These are phyloP conservation scores for Sungouiozyma ichnusensis DNA, from an alignment of 805 yeast genomes.

Conservation along the genomic window DNA sequence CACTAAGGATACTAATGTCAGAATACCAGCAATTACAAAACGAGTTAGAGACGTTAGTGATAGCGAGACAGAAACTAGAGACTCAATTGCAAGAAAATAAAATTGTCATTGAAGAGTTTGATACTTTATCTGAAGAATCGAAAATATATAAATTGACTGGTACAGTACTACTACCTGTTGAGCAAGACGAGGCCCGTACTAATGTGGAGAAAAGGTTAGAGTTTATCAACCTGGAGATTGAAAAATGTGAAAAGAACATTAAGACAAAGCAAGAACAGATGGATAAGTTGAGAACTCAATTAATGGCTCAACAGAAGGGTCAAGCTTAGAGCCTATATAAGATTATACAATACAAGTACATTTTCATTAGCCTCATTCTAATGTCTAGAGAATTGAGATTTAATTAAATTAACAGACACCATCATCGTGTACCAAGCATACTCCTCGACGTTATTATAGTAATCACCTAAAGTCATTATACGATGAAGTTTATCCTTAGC, in stretches of 20 bases:
- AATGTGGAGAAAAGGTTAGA: slow-evolving; percentile 87
- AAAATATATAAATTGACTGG: slow-evolving; percentile 86
- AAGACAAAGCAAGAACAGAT: slow-evolving; percentile 42
- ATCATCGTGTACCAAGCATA: slow-evolving; percentile 65
- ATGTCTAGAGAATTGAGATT: slow-evolving; percentile 52
- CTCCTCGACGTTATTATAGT: slow-evolving; percentile 59
- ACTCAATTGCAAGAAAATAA: slow-evolving; percentile 91
- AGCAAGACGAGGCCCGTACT: slow-evolving; percentile 63
- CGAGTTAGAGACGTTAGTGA: slow-evolving; percentile 42
- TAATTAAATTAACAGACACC: slow-evolving; percentile 51
- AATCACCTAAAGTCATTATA: slow-evolving; percentile 44
- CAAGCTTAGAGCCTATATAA: too few species aligned
- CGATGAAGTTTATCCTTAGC: slow-evolving; percentile 49
- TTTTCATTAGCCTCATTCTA: slow-evolving; percentile 4
- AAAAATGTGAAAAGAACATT: slow-evolving; percentile 64
- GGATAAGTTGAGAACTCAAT: slow-evolving; percentile 48
- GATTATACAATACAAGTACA: too few species aligned
- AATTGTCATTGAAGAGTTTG: slow-evolving; percentile 78
- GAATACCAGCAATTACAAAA: slow-evolving; percentile 36
- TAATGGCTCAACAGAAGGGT: slow-evolving; percentile 27
- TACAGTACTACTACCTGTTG: slow-evolving; percentile 86
- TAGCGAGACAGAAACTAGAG: slow-evolving; percentile 77
- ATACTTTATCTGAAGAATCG: slow-evolving; percentile 50
- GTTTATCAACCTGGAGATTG: slow-evolving; percentile 71
- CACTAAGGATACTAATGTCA: too few species aligned